Percentiles rank a stretch among this genome's conserved stretches.
Evolutionary conservation across 495 filamentous ascomycete genomes (phyloP).

Genomic region (Podospora fimiseda): DNA sequence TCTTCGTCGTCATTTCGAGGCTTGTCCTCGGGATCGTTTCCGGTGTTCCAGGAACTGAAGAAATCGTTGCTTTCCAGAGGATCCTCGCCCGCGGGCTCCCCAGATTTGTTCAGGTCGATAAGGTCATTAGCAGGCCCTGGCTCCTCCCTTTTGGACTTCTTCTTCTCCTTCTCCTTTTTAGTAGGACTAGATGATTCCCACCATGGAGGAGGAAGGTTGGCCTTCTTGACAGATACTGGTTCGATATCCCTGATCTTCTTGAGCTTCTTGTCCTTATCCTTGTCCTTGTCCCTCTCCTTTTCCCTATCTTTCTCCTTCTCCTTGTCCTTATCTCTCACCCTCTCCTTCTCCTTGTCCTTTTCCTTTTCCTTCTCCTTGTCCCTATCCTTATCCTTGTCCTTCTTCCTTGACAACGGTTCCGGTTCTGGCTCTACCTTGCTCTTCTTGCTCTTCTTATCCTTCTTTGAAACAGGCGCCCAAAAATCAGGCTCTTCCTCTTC

Average conservation of each 20-base stretch:
- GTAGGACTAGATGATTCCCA: too few relatives aligned
- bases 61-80: conserved; percentile 30
- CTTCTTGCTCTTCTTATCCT: conserved; percentile 32
- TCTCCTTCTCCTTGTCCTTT: conserved; percentile 27
- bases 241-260: too few relatives aligned
- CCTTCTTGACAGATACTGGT: too few relatives aligned
- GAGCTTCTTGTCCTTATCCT: too few relatives aligned
- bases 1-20: background rate
- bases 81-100: conserved; percentile 17
- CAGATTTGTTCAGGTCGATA: conserved; percentile 29
- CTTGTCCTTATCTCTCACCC: too few relatives aligned
- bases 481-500: conserved; percentile 18
- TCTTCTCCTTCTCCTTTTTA: too few relatives aligned
- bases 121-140: conserved; percentile 21
- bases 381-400: conserved; percentile 19
- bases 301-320: too few relatives aligned
- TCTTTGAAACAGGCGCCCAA: conserved; percentile 29
- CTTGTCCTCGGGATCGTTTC: conserved; percentile 10
- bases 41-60: conserved; percentile 28
- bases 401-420: conserved; percentile 30
- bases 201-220: too few relatives aligned
- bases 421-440: conserved; percentile 20
- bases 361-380: conserved; percentile 23
- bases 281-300: conserved; percentile 24
- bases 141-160: too few relatives aligned